Conservation (phyloP, 2,329 filamentous ascomycete genomes). For the Botryotinia globosa region DNA sequence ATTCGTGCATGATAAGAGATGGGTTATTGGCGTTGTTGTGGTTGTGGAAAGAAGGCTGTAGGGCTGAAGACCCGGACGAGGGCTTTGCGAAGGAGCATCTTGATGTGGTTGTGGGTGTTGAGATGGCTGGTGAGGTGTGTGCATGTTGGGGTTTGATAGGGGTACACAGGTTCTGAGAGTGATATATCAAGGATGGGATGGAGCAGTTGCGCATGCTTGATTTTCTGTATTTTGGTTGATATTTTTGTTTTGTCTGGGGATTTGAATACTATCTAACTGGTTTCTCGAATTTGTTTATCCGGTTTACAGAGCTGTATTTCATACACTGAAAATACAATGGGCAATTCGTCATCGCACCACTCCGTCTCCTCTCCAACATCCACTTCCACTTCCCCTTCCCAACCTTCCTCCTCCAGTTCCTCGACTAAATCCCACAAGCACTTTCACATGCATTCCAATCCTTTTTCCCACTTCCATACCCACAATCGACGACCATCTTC, state of each 20-base stretch:
- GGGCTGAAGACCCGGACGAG: not conserved
- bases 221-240: not conserved
- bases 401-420: not conserved
- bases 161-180: not conserved
- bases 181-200: not conserved
- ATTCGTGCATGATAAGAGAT: not conserved
- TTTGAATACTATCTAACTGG: not conserved
- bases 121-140: not conserved
- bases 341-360: slow-evolving; percentile 9
- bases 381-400: not conserved
- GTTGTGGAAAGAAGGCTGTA: not conserved
- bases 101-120: not conserved
- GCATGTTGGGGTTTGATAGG: not conserved
- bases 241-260: not conserved
- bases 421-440: not conserved
- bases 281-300: not conserved
- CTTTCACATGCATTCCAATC: not conserved
- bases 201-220: not conserved
- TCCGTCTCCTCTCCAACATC: not conserved
- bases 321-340: not conserved
- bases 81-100: not conserved
- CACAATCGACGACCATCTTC: not conserved
- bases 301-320: not conserved
- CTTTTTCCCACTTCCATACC: not conserved
- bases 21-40: not conserved